A percentile compares a stretch with the other conserved stretches of the same genome.
Evolutionary conservation across 1,284 basidiomycete genomes (phyloP).

Genomic region (Cystobasidiaceae sp.): DNA sequence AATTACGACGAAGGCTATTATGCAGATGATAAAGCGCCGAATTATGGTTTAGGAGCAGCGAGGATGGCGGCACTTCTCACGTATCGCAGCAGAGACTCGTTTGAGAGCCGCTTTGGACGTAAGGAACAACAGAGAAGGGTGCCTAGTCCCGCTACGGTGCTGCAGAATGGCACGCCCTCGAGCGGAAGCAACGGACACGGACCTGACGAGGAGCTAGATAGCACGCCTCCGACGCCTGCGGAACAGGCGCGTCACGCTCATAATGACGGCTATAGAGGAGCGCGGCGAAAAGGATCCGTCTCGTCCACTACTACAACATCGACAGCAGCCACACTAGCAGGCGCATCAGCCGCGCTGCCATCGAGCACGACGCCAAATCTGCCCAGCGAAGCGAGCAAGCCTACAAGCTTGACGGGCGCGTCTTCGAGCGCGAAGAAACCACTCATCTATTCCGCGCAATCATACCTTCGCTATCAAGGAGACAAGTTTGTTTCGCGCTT

Average conservation of each 20-base stretch:
- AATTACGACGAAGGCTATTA: conserved; percentile 86
- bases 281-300: conserved; percentile 34
- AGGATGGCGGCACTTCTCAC: conserved; percentile 93
- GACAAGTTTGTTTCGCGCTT: conserved; percentile 90
- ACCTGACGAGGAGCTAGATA: conserved; percentile 1
- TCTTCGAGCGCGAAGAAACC: conserved; percentile 51
- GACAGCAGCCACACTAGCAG: too few relatives aligned
- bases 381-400: not conserved
- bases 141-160: conserved; percentile 4
- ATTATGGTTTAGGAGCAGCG: conserved; percentile 80
- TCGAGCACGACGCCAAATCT: not conserved
- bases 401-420: conserved; percentile 23
- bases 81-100: conserved; percentile 85
- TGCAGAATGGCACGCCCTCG: not conserved
- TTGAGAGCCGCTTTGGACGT: conserved; percentile 86
- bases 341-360: not conserved
- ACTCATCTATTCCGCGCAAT: conserved; percentile 79
- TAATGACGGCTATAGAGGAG: conserved; percentile 73
- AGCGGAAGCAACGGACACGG: not conserved
- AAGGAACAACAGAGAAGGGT: conserved; percentile 51
- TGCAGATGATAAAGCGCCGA: conserved; percentile 58
- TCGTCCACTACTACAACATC: conserved; percentile 21
- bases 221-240: conserved; percentile 42
- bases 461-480: conserved; percentile 93
- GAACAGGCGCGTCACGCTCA: conserved; percentile 64